Evolutionary conservation across 1,139 yeast species (phyloP).

Genomic region (Komagataea norvegica): DNA sequence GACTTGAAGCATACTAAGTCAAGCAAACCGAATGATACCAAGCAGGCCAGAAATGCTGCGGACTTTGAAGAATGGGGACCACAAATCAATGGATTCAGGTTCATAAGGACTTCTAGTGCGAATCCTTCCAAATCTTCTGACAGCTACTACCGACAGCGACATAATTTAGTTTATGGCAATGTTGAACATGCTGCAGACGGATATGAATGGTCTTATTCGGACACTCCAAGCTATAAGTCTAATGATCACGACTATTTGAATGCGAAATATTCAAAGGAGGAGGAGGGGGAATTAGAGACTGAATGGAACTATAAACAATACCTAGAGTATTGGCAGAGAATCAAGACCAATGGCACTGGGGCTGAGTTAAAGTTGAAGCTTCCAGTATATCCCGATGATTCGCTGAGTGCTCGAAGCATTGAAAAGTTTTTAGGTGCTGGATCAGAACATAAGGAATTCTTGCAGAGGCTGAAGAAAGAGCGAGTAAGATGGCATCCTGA

Average conservation of each 20-base stretch:
- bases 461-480: slow-evolving; percentile 41
- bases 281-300: not conserved
- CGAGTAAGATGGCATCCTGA: slow-evolving; percentile 72
- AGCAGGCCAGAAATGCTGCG: not conserved
- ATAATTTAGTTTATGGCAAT: slow-evolving; percentile 15
- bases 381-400: slow-evolving; percentile 15
- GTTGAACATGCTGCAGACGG: not conserved
- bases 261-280: slow-evolving; percentile 1
- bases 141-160: slow-evolving; percentile 14
- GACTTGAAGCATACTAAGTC: too few relatives aligned
- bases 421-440: slow-evolving; percentile 24
- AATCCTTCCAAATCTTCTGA: not conserved
- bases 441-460: slow-evolving; percentile 6
- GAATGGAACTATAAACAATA: slow-evolving; percentile 25
- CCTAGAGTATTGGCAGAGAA: slow-evolving; percentile 26
- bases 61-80: slow-evolving; percentile 32
- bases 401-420: slow-evolving; percentile 18
- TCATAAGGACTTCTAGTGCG: too few relatives aligned
- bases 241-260: slow-evolving; percentile 3
- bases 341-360: slow-evolving; percentile 2
- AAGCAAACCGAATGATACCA: too few relatives aligned
- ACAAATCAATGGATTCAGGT: slow-evolving; percentile 32
- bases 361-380: slow-evolving; percentile 3
- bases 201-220: slow-evolving; percentile 21
- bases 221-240: slow-evolving; percentile 14